phyloP scores from a whole-genome alignment of 768 basidiomycete genomes.

The Macrocybe gigantea region DNA sequence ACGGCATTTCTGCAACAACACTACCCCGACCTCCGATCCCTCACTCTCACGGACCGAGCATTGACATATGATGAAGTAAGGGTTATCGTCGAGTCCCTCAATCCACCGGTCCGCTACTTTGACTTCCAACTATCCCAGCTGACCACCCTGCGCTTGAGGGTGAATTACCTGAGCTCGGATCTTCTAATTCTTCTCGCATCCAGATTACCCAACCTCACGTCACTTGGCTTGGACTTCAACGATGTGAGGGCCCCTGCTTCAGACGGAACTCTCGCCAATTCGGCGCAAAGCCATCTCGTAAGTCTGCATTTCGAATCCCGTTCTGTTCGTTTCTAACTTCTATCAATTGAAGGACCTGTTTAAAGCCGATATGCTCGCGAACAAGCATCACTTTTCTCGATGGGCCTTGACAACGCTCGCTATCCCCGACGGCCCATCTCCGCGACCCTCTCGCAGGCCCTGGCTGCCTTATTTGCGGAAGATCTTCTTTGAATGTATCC shows the following conservation, averaged over 20 bases:
- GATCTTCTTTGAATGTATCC: constrained; percentile 9
- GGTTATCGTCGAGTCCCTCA: constrained; percentile 19
- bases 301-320: background rate
- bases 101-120: background rate
- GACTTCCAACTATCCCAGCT: constrained; percentile 6
- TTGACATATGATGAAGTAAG: constrained; percentile 25
- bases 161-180: constrained; percentile 17
- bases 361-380: constrained; percentile 1
- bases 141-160: constrained; percentile 13
- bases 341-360: constrained; percentile 7
- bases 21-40: constrained; percentile 19
- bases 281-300: constrained; percentile 7
- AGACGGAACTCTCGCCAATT: background rate
- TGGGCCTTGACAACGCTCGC: constrained; percentile 9
- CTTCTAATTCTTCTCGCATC: constrained; percentile 17
- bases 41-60: constrained; percentile 31
- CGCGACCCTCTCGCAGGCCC: background rate
- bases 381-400: constrained; percentile 2
- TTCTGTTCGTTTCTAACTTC: background rate
- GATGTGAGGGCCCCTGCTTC: constrained; percentile 10
- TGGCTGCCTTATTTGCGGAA: constrained; percentile 1
- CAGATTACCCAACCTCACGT: constrained; percentile 14
- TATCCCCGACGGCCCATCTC: background rate
- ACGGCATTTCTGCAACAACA: constrained; percentile 23
- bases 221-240: constrained; percentile 16